phyloP scores from a whole-genome alignment of 2,329 filamentous ascomycete species.

The Polychaeton citri region DNA sequence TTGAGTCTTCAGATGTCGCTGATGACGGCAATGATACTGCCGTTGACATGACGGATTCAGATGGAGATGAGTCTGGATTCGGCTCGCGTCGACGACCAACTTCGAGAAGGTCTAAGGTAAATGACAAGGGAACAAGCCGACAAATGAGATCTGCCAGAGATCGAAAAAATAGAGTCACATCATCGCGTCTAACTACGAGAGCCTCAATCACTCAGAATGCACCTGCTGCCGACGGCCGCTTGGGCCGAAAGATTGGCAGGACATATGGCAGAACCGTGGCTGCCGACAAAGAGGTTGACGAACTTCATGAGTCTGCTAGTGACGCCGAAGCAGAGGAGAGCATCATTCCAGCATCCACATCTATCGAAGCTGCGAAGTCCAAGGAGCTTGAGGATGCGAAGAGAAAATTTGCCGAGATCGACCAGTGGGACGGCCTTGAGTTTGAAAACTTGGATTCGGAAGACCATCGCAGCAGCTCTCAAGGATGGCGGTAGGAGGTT shows the following conservation, averaged over 20 bases:
- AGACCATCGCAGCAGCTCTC: conserved; percentile 20
- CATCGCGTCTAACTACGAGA: conserved; percentile 22
- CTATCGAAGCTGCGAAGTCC: conserved; percentile 17
- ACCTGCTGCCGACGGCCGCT: conserved; percentile 7
- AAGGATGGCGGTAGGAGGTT: conserved; percentile 19
- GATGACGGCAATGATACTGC: too few species aligned
- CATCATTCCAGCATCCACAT: conserved; percentile 7
- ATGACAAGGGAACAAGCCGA: background rate
- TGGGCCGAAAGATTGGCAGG: conserved; percentile 19
- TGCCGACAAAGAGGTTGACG: conserved; percentile 31
- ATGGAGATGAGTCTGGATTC: too few species aligned
- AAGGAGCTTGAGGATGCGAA: conserved; percentile 29
- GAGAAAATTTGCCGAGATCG: conserved; percentile 37
- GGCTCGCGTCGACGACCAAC: too few species aligned
- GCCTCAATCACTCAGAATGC: too few species aligned
- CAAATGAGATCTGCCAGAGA: conserved; percentile 5
- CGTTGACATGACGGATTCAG: too few species aligned
- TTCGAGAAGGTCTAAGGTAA: too few species aligned
- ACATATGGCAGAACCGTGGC: conserved; percentile 20
- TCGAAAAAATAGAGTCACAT: conserved; percentile 26
- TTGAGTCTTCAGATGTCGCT: conserved; percentile 4
- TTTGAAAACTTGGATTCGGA: conserved; percentile 37
- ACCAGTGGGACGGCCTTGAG: conserved; percentile 34
- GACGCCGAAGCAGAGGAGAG: conserved; percentile 13
- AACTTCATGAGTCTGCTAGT: conserved; percentile 11